Evolutionary conservation across 495 filamentous ascomycete genomes (phyloP), one percentile per base, ranked within the genome.

Genomic region (Daldinia grandis): DNA sequence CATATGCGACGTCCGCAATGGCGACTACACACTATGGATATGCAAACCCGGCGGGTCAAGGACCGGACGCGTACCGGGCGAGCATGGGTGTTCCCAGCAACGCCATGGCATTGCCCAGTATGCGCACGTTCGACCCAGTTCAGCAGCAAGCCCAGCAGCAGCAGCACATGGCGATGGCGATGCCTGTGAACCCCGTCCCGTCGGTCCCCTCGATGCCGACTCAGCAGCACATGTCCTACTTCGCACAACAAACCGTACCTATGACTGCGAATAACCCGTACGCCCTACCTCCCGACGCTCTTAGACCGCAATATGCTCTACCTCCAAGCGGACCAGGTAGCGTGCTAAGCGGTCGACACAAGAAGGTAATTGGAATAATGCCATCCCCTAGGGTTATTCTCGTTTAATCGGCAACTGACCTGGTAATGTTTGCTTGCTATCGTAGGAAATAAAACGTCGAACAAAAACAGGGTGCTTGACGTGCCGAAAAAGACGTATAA

Each of bases 401-500:
- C 69, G 10, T 62, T 61, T 56, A 58, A 14, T 65, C 59, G 49
- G 63, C 66, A 55, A 69, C 63, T 66, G 68, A 73, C 70, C 64
- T 38, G 67, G 58, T 67, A 68, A 47, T 68, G 12, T 68, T 73
- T 47, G 60, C 62, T n/a, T 73, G 42, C 57, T 50, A 50, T 71
- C 62, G 76, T 71, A 88, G 86, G 95, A 99, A 82, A 97, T 99
- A 79, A 98, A 99, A 85, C 89, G 95, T 74, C 88, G 95, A 74
- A 99, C 95, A 44, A 99, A 99, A 84, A 98, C 95, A 4, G 95
- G 95, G 14, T 99, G 95, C 80, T 81, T 98, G 79, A 99, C 95
- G 35, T 99, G 95, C 85, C 89, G 95, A 69, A 98, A 98, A 80
- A 89, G 95, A 74, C 87, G 95, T 80, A 98, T 99, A 82, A 99